Conservation (phyloP, 768 basidiomycete genomes). For the Leccinum variicolor region DNA sequence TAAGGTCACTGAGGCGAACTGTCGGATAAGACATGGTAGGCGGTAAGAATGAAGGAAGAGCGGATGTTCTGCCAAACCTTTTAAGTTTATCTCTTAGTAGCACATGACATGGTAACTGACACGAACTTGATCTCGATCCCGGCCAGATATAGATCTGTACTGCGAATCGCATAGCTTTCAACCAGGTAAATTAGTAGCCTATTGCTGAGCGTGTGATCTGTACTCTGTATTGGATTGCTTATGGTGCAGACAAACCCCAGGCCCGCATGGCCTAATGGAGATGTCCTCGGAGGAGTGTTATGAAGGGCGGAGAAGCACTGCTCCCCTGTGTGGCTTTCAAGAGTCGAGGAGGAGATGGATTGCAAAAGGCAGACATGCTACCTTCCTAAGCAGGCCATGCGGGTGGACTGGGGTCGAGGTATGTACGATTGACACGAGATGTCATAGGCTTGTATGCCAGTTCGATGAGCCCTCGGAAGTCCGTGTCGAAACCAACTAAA, state of each 20-base stretch:
- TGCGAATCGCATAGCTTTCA: slow-evolving; percentile 1
- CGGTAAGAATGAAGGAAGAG: background rate
- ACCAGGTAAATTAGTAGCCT: background rate
- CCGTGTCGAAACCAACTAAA: background rate
- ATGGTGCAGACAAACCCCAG: background rate
- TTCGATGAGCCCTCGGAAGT: background rate
- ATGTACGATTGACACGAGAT: background rate
- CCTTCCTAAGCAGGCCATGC: background rate
- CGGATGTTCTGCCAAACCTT: background rate
- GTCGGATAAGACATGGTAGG: slow-evolving; percentile 23
- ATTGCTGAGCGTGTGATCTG: background rate
- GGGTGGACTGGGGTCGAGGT: background rate
- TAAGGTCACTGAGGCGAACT: slow-evolving; percentile 43
- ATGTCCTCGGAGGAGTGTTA: slow-evolving; percentile 3
- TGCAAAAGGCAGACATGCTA: slow-evolving; percentile 1
- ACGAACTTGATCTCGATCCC: background rate
- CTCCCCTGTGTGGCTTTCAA: background rate
- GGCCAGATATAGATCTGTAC: background rate
- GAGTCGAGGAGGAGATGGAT: background rate
- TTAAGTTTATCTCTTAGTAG: background rate
- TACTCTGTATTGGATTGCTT: background rate
- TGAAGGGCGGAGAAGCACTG: background rate
- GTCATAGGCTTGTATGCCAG: background rate
- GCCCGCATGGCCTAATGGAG: background rate
- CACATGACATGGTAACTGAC: background rate